Evolutionary conservation across 768 basidiomycete species (phyloP), one percentile per base, ranked within the genome.

Genomic region (Favolaschia claudopus): DNA sequence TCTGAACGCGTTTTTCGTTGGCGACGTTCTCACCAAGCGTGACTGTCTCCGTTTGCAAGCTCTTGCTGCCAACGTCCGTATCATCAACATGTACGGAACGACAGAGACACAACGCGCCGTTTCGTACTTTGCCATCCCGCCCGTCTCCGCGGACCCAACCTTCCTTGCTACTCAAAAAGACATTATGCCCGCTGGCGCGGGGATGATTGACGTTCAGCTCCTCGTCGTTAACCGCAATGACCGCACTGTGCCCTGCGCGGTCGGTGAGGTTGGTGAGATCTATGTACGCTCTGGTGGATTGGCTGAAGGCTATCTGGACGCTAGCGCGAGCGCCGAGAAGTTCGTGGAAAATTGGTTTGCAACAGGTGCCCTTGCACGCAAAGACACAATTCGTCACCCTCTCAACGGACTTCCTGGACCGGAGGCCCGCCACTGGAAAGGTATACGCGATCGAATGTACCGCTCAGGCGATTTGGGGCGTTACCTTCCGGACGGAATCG

Each of bases 1-100:
- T 20, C 78, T 75, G 33, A 94, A 91, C 68, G 97, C 97, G 10
- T 99, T 99, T 81, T 99, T 99, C 71, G 97, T 99, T 40, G 97
- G 97, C n/a, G 97, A 99, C 70, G 88, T 99, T 38, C 87, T 99
- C 53, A 99, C 97, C 60, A 99, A 99, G 75, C 92, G 97, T 39
- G 97, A 99, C 73, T 99, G 96, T 69, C 85, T 91, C 37, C 92
- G 97, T 32, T 83, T 99, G 3, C 97, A 99, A 72, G 83, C 92
- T 2, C 88, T 99, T 44, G 97, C 96, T 2, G 79, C 87, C 13
- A 97, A 99, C 67, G 95, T 96, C 14, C 82, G 88, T 31, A 98
- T 99, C 71, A 89, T 99, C 75, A 99, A 99, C 81, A 99, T 99
- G 97, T 99, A 98, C 73, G 97, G 97, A 15, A 99, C 97, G 7